Evolutionary conservation across 331 rosid genomes (phyloP).

Genomic region (Saraca asoca): DNA sequence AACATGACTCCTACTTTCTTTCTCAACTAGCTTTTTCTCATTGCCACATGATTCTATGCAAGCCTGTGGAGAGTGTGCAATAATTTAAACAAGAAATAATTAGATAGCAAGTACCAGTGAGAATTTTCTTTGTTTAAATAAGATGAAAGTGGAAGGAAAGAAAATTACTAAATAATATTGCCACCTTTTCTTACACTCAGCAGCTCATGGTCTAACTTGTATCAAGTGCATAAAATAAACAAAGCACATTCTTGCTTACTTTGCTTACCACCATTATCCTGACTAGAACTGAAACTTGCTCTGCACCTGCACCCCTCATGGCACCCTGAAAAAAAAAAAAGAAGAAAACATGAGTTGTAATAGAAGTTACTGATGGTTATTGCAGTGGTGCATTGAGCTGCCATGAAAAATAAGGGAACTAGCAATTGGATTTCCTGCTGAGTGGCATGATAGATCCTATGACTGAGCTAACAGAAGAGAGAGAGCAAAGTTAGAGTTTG

Average conservation of each 20-base stretch:
- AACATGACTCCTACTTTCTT: slow-evolving; percentile 66
- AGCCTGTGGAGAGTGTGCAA: slow-evolving; percentile 94
- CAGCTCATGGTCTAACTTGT: slow-evolving; percentile 89
- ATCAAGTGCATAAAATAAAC: slow-evolving; percentile 77
- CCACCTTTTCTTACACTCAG: too few relatives aligned
- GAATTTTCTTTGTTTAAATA: too few relatives aligned
- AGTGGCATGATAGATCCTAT: slow-evolving; percentile 42
- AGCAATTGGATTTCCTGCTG: slow-evolving; percentile 37
- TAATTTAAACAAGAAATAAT: too few relatives aligned
- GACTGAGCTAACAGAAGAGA: slow-evolving; percentile 93
- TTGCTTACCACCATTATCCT: slow-evolving; percentile 89
- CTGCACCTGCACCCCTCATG: slow-evolving; percentile 98
- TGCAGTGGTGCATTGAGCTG: slow-evolving; percentile 17
- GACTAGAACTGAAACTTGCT: slow-evolving; percentile 85
- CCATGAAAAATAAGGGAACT: slow-evolving; percentile 36
- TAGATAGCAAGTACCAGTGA: too few relatives aligned
- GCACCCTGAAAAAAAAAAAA: too few relatives aligned
- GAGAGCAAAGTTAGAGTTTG: slow-evolving; percentile 63
- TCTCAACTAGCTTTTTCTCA: slow-evolving; percentile 90
- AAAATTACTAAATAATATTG: too few relatives aligned
- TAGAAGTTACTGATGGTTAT: slow-evolving; percentile 40
- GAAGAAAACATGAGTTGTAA: too few relatives aligned
- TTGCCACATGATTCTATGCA: slow-evolving; percentile 98
- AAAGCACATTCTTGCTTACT: slow-evolving; percentile 82
- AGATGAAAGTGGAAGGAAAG: too few relatives aligned